Evolutionary conservation across 1,284 basidiomycete genomes (phyloP).

Genomic region (Cutaneotrichosporon sp.): DNA sequence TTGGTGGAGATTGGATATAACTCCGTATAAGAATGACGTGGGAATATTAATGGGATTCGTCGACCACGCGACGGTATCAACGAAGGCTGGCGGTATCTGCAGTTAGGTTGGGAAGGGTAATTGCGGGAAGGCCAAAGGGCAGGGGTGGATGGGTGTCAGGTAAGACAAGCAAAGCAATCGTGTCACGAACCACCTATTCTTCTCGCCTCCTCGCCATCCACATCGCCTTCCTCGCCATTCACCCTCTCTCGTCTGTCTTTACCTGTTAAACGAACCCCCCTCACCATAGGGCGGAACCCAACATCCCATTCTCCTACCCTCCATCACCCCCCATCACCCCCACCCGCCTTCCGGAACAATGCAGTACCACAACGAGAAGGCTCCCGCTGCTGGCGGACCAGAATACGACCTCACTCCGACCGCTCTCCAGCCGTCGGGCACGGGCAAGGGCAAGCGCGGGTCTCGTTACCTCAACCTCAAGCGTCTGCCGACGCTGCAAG

Average conservation of each 20-base stretch:
- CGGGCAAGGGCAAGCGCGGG: conserved; percentile 34
- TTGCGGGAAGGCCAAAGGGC: neutral
- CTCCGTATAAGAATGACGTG: too few species aligned
- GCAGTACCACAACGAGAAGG: conserved; percentile 16
- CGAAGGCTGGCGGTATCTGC: too few species aligned
- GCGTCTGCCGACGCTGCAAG: conserved; percentile 62
- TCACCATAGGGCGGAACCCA: neutral
- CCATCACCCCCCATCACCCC: neutral
- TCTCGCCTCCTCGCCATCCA: neutral
- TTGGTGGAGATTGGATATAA: too few species aligned
- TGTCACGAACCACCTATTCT: neutral
- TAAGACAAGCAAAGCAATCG: neutral
- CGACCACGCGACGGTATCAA: too few species aligned
- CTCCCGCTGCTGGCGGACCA: conserved; percentile 1
- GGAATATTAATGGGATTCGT: too few species aligned
- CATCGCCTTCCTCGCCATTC: neutral
- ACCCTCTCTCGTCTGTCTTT: conserved; percentile 7
- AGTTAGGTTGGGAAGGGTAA: too few species aligned
- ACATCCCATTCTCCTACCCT: neutral
- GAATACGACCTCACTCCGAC: neutral
- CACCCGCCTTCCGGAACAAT: neutral
- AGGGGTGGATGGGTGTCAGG: too few species aligned
- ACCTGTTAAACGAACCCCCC: neutral
- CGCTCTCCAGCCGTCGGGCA: neutral
- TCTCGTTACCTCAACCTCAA: conserved; percentile 48